These are phyloP conservation scores for Leccinum solheimii DNA, from an alignment of 1,284 basidiomycete genomes.

Conservation along the genomic window DNA sequence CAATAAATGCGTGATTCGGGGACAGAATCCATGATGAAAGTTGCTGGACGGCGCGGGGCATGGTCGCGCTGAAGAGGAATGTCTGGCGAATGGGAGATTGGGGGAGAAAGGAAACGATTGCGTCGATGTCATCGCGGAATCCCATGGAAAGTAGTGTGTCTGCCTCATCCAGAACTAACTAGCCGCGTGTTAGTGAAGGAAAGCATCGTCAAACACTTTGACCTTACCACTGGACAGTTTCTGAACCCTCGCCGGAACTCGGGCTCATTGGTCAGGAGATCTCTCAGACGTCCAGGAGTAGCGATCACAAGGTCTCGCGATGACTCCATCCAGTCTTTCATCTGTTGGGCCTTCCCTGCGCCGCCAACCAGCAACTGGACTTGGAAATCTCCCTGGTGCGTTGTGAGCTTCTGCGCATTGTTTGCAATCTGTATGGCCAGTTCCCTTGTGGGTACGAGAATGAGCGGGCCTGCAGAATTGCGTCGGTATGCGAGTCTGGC, in stretches of 20 bases:
- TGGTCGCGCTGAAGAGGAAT: slow-evolving; percentile 93
- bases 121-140: slow-evolving; percentile 88
- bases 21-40: slow-evolving; percentile 56
- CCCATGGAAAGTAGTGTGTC: slow-evolving; percentile 97
- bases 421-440: slow-evolving; percentile 92
- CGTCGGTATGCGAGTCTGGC: slow-evolving; percentile 43
- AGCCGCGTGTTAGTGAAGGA: slow-evolving; percentile 5
- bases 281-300: slow-evolving; percentile 89
- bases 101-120: slow-evolving; percentile 73
- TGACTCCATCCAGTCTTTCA: slow-evolving; percentile 64
- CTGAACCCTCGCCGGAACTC: slow-evolving; percentile 55
- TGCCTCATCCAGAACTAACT: slow-evolving; percentile 93
- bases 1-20: slow-evolving; percentile 60
- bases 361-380: slow-evolving; percentile 87
- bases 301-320: slow-evolving; percentile 88
- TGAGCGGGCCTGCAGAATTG: slow-evolving; percentile 68
- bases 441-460: slow-evolving; percentile 94
- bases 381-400: slow-evolving; percentile 65
- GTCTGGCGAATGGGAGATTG: slow-evolving; percentile 75
- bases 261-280: slow-evolving; percentile 69
- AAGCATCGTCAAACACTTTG: not conserved
- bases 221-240: slow-evolving; percentile 59
- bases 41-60: slow-evolving; percentile 63
- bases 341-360: slow-evolving; percentile 62
- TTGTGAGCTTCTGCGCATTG: slow-evolving; percentile 74